A percentile compares a stretch with the other conserved stretches of the same genome.
phyloP scores from a whole-genome alignment of 306 rosid genomes.

The Rosa lucieae region DNA sequence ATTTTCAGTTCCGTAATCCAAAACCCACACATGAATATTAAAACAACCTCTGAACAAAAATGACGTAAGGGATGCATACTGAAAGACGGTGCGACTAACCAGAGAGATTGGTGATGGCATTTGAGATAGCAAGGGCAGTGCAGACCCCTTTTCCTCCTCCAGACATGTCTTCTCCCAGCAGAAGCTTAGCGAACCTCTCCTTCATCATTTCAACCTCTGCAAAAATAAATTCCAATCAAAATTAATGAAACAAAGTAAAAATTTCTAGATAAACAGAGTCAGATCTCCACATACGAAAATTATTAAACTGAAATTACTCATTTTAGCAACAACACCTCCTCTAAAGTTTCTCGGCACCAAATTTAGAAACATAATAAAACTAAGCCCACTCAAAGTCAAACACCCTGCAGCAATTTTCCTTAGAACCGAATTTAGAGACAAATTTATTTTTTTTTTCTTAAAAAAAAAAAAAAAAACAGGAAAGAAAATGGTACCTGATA shows the following conservation, averaged over 20 bases:
- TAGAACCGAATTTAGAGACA: neutral
- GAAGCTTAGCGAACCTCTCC: constrained; percentile 87
- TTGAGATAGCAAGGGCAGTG: constrained; percentile 92
- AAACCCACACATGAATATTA: neutral
- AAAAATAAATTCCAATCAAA: neutral
- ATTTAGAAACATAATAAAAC: neutral
- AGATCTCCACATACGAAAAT: neutral
- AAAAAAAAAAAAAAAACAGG: too few relatives aligned
- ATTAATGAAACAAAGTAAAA: neutral
- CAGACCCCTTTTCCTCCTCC: constrained; percentile 99
- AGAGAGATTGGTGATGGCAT: constrained; percentile 92
- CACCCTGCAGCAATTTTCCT: neutral
- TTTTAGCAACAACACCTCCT: neutral
- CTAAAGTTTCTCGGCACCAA: neutral
- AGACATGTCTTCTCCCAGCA: constrained; percentile 95
- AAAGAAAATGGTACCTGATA: constrained; percentile 46
- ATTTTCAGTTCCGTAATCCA: constrained; percentile 7
- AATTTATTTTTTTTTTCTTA: neutral
- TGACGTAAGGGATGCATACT: neutral
- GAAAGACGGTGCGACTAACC: constrained; percentile 43
- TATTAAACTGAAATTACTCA: neutral
- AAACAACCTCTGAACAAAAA: neutral
- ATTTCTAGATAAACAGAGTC: neutral
- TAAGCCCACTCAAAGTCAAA: neutral
- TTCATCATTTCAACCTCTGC: constrained; percentile 92